These are phyloP conservation scores for Diaporthe vaccinii DNA, from an alignment of 2,329 filamentous ascomycete species.

Conservation along the genomic window DNA sequence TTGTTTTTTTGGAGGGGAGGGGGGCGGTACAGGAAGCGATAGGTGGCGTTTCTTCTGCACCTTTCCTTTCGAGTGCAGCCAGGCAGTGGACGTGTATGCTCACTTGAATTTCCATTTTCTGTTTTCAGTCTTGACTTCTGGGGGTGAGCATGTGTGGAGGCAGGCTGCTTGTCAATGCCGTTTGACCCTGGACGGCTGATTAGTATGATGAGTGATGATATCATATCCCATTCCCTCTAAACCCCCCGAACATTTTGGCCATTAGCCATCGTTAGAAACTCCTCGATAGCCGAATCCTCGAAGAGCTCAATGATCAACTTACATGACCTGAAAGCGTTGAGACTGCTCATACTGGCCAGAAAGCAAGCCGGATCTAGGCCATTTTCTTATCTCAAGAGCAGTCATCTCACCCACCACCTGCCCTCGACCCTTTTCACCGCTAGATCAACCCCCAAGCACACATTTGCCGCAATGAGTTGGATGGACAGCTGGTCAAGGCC, in stretches of 20 bases:
- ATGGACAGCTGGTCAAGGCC: slow-evolving; percentile 59
- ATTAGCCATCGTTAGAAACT: background rate
- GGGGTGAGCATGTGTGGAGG: no score
- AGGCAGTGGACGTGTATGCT: no score
- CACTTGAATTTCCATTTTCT: background rate
- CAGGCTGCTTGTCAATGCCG: background rate
- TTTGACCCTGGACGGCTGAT: background rate
- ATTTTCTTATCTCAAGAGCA: background rate
- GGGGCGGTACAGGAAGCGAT: no score
- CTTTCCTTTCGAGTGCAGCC: background rate
- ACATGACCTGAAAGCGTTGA: background rate
- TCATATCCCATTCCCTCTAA: slow-evolving; percentile 1
- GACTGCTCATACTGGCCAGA: background rate
- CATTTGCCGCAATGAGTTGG: slow-evolving; percentile 53
- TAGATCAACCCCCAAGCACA: background rate
- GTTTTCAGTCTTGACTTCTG: no score
- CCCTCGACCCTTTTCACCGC: background rate
- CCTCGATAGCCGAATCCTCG: background rate
- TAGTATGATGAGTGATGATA: slow-evolving; percentile 30
- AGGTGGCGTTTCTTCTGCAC: background rate
- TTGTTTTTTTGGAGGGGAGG: background rate
- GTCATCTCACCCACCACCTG: background rate
- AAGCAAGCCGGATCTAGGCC: background rate
- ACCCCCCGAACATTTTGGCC: background rate
- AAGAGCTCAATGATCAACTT: background rate